These are phyloP conservation scores for Pseudopithomyces chartarum DNA, from an alignment of 2,329 filamentous ascomycete species.

Conservation along the genomic window DNA sequence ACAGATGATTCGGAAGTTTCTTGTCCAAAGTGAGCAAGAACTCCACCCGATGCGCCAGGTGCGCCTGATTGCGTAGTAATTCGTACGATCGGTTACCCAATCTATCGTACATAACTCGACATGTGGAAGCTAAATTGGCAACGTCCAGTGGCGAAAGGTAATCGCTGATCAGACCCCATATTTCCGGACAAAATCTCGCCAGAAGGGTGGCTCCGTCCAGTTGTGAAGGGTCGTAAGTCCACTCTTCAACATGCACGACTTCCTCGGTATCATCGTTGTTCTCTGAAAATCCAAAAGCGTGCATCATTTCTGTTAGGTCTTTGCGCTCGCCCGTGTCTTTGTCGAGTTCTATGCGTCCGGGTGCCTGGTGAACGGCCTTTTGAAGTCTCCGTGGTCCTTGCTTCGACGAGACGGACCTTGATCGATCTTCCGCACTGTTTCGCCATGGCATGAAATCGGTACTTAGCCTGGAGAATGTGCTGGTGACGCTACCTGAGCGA, in stretches of 20 bases:
- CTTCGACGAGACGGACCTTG: background rate
- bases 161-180: constrained; percentile 32
- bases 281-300: constrained; percentile 36
- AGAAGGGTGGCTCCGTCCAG: constrained; percentile 32
- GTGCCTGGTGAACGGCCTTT: constrained; percentile 1
- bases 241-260: constrained; percentile 6
- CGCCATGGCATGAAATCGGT: constrained; percentile 2
- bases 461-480: constrained; percentile 1
- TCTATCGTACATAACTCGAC: constrained; percentile 31
- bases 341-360: constrained; percentile 20
- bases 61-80: constrained; percentile 43
- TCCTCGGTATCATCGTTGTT: constrained; percentile 28
- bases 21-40: constrained; percentile 60
- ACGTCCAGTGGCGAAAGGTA: constrained; percentile 35
- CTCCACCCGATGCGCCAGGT: constrained; percentile 52
- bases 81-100: constrained; percentile 29
- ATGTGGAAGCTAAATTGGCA: constrained; percentile 34
- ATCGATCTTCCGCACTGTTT: background rate
- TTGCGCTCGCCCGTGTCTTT: constrained; percentile 39
- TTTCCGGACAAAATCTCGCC: constrained; percentile 25
- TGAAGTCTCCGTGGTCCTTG: constrained; percentile 1
- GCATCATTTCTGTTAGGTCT: constrained; percentile 41
- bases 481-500: background rate
- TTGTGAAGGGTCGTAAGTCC: constrained; percentile 27
- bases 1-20: constrained; percentile 59